Evolutionary conservation across 73 alveolate species (phyloP).

Genomic region (Urostyla sp.): DNA sequence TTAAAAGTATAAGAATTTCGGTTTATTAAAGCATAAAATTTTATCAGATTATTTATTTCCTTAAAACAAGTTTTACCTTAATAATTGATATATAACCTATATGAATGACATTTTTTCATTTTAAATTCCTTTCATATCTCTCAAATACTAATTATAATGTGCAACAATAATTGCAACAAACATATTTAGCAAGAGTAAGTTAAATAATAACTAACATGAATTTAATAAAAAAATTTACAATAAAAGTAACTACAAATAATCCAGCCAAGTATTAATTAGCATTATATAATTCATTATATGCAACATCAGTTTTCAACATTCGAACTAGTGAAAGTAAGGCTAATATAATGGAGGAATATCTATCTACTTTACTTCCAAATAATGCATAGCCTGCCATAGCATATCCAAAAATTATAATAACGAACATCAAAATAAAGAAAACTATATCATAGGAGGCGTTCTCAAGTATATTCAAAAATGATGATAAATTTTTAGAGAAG

Average conservation of each 20-base stretch:
- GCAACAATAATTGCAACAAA: conserved; percentile 69
- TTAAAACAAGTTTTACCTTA: background rate
- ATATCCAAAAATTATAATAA: conserved; percentile 57
- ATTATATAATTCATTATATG: conserved; percentile 6
- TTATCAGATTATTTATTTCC: background rate
- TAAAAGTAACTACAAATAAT: conserved; percentile 38
- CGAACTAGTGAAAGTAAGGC: conserved; percentile 19
- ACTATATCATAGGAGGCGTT: conserved; percentile 63
- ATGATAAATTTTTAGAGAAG: conserved; percentile 60
- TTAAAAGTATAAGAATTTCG: conserved; percentile 7
- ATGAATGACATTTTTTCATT: conserved; percentile 22
- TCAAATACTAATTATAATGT: conserved; percentile 27
- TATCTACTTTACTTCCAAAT: conserved; percentile 53
- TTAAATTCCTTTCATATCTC: conserved; percentile 31
- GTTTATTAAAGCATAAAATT: background rate
- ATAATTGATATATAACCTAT: background rate
- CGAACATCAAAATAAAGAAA: conserved; percentile 68
- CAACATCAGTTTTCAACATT: conserved; percentile 11
- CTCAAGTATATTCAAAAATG: conserved; percentile 55
- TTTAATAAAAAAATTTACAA: conserved; percentile 10
- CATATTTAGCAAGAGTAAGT: conserved; percentile 51
- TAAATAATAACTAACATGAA: conserved; percentile 29
- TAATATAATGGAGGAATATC: conserved; percentile 14
- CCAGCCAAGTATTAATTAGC: conserved; percentile 54
- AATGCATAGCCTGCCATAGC: conserved; percentile 62